Evolutionary conservation across 495 filamentous ascomycete genomes (phyloP), one percentile per base, ranked within the genome.

Genomic region (Podospora pseudopauciseta): DNA sequence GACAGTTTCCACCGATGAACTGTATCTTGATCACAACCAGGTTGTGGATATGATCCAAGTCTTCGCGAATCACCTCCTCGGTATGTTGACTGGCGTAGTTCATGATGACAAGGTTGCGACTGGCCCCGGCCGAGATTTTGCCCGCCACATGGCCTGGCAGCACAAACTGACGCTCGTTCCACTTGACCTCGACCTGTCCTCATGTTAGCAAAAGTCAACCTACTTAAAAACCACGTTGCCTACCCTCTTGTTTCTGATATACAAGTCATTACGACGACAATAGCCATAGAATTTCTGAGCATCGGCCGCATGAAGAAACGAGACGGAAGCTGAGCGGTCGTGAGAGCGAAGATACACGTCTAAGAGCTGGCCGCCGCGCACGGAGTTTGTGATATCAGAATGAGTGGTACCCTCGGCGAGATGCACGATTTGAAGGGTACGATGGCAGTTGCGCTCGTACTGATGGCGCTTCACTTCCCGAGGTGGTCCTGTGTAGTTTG

Each of bases 21-120:
- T 80, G 80, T 23, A 94, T 80, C 66, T 86, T 86, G 74, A 94
- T 84, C 16, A 96, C 83, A 32, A 89, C 82, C 11, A 94, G 80
- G 71, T 92, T 91, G 75, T 93, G 86, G 70, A 96, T 94, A 73
- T 95, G 92, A 18, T 94, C 90, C 56, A 94, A 78, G 71, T 96
- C 90, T 5, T 90, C 86, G 2, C 90, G 87, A 58, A 96, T 86
- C 4, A 80, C 73, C 3, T 82, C 78, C 65, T 90, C 89, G 0
- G 88, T 92, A 67, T 92, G 83, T 63, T 80, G 84, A 34, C 78
- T 75, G 58, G 84, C 80, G 28, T 84, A 84, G 7, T 84, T 84
- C 69, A 81, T 84, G 59, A 96, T 82, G 49, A 92, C 77, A 26
- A 96, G 76, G 72, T 94, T 94, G 65, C 92, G 88, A 57, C 87